phyloP scores from a whole-genome alignment of 2,329 filamentous ascomycete species.

The Diaporthe citri region DNA sequence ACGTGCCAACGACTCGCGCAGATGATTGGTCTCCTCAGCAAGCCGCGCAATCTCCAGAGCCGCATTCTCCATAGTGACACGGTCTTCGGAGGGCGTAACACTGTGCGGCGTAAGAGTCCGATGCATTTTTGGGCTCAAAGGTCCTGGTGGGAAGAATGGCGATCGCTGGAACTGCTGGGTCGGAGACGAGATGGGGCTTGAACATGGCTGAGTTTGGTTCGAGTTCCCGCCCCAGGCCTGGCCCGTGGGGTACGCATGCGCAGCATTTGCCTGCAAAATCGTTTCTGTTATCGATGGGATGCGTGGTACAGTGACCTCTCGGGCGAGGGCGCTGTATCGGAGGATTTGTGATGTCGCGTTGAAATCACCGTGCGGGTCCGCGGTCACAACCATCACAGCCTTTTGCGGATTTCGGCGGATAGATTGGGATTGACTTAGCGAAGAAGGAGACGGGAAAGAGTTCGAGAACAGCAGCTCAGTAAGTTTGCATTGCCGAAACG shows the following conservation, averaged over 20 bases:
- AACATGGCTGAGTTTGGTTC: constrained; percentile 44
- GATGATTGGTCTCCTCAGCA: constrained; percentile 79
- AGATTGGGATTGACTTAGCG: constrained; percentile 54
- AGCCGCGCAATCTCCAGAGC: constrained; percentile 86
- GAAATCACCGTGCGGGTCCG: constrained; percentile 92
- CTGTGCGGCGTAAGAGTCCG: constrained; percentile 56
- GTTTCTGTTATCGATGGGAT: constrained; percentile 85
- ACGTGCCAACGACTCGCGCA: constrained; percentile 76
- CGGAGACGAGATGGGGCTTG: constrained; percentile 48
- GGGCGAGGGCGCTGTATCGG: constrained; percentile 90
- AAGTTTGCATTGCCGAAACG: constrained; percentile 86
- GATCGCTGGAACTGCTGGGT: constrained; percentile 52
- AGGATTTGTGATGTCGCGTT: constrained; percentile 97
- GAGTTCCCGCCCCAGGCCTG: constrained; percentile 41
- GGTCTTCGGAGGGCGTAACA: constrained; percentile 60
- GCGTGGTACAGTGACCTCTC: constrained; percentile 91
- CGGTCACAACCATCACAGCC: constrained; percentile 95
- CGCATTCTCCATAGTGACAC: constrained; percentile 84
- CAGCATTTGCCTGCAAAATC: constrained; percentile 62
- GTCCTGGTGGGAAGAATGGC: constrained; percentile 55
- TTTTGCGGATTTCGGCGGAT: constrained; percentile 80
- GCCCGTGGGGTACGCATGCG: constrained; percentile 48
- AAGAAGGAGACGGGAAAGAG: constrained; percentile 76
- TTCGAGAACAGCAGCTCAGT: constrained; percentile 91
- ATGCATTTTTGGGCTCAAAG: constrained; percentile 44